These are phyloP conservation scores for Aureobasidium sp. DNA, from an alignment of 2,329 filamentous ascomycete species.

Conservation along the genomic window DNA sequence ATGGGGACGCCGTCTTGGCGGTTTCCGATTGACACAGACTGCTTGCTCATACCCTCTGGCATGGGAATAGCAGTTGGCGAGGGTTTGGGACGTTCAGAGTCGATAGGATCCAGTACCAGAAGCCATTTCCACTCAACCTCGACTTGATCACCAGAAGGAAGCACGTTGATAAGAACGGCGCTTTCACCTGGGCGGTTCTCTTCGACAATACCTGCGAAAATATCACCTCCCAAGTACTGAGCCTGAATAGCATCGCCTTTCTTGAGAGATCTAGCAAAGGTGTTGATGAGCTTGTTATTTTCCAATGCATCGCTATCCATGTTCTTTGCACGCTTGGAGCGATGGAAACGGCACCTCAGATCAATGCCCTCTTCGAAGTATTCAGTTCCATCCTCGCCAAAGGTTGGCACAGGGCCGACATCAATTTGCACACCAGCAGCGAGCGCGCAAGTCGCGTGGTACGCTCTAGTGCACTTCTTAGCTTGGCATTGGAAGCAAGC, in stretches of 20 bases:
- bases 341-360: constrained; percentile 90
- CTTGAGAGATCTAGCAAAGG: constrained; percentile 60
- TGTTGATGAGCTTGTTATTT: constrained; percentile 57
- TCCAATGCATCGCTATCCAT: constrained; percentile 52
- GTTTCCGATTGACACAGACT: constrained; percentile 37
- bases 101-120: constrained; percentile 60
- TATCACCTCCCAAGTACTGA: constrained; percentile 74
- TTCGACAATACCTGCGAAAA: constrained; percentile 81
- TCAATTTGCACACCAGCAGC: constrained; percentile 90
- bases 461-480: constrained; percentile 87
- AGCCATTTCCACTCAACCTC: constrained; percentile 84
- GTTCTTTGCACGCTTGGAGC: constrained; percentile 76
- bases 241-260: constrained; percentile 75
- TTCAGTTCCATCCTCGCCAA: constrained; percentile 82
- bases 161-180: constrained; percentile 67
- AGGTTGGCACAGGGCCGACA: constrained; percentile 74
- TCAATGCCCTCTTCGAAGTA: constrained; percentile 89
- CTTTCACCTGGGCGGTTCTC: constrained; percentile 74
- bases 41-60: constrained; percentile 47
- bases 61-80: constrained; percentile 64
- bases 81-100: constrained; percentile 63
- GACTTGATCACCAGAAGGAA: constrained; percentile 72
- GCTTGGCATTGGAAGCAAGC: constrained; percentile 95
- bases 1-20: constrained; percentile 42
- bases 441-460: constrained; percentile 90